A percentile compares a stretch with the other conserved stretches of the same genome.
Evolutionary conservation across 2,329 filamentous ascomycete species (phyloP).

Genomic region (Aspergillus hiratsukae): DNA sequence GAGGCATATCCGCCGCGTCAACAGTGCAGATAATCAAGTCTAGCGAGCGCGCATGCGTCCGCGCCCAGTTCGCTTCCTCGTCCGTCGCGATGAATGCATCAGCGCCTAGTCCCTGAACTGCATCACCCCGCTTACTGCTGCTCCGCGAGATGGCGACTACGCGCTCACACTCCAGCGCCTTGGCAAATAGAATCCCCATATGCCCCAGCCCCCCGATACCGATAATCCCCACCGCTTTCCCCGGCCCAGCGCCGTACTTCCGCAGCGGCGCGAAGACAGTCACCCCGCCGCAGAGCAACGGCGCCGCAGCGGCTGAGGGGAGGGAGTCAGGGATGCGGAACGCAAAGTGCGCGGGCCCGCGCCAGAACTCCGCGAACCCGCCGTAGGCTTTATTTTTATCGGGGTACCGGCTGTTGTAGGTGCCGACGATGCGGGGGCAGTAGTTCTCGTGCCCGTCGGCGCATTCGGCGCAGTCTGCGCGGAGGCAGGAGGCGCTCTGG

Average conservation of each 20-base stretch:
- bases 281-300: slow-evolving; percentile 73
- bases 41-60: slow-evolving; percentile 44
- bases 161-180: slow-evolving; percentile 63
- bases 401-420: slow-evolving; percentile 33
- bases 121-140: slow-evolving; percentile 49
- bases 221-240: slow-evolving; percentile 66
- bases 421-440: slow-evolving; percentile 34
- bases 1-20: slow-evolving; percentile 58
- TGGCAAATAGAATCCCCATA: slow-evolving; percentile 66
- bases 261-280: slow-evolving; percentile 68
- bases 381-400: slow-evolving; percentile 41
- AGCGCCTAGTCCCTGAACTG: slow-evolving; percentile 49
- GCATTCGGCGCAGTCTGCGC: slow-evolving; percentile 39
- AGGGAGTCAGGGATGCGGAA: slow-evolving; percentile 53
- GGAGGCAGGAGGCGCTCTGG: slow-evolving; percentile 53
- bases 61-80: slow-evolving; percentile 53
- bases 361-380: slow-evolving; percentile 55
- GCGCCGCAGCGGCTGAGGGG: slow-evolving; percentile 52
- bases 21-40: slow-evolving; percentile 57
- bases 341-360: slow-evolving; percentile 56
- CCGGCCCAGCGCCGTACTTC: slow-evolving; percentile 63
- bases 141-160: slow-evolving; percentile 53
- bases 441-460: slow-evolving; percentile 37
- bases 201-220: slow-evolving; percentile 72
- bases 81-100: slow-evolving; percentile 54